Percentiles rank a stretch among this genome's conserved stretches.
These are phyloP conservation scores for Chaetothyriales sp. DNA, from an alignment of 2,329 filamentous ascomycete species.

Conservation along the genomic window DNA sequence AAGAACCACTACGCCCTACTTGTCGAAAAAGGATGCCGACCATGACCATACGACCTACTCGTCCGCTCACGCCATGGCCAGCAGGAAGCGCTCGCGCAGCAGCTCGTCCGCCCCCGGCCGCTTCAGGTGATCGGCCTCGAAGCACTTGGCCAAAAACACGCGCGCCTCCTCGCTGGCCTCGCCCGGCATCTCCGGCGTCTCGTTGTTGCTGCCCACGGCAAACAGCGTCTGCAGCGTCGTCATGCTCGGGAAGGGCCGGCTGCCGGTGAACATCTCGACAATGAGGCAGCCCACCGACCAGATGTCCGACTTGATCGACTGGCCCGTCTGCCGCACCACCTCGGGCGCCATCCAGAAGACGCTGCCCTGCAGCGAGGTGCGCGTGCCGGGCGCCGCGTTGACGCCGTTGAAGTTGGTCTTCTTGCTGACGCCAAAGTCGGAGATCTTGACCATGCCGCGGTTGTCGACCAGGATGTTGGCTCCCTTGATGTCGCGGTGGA, in stretches of 20 bases:
- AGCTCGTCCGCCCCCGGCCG: constrained; percentile 85
- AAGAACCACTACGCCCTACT: too few relatives aligned
- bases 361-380: constrained; percentile 76
- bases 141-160: constrained; percentile 73
- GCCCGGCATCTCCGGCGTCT: constrained; percentile 77
- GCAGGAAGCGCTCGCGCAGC: constrained; percentile 61
- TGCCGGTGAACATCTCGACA: constrained; percentile 98
- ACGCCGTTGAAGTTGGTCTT: constrained; percentile 19
- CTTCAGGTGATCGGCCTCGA: constrained; percentile 89
- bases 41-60: too few relatives aligned
- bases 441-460: constrained; percentile 97
- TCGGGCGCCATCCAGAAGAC: constrained; percentile 99
- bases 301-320: constrained; percentile 96
- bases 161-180: constrained; percentile 72
- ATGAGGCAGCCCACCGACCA: constrained; percentile 95
- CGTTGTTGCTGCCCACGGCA: constrained; percentile 83
- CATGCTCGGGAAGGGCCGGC: constrained; percentile 91
- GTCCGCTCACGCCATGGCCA: constrained; percentile 9
- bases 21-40: too few relatives aligned
- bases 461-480: constrained; percentile 98
- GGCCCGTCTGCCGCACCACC: constrained; percentile 93
- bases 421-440: constrained; percentile 97
- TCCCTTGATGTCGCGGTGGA: constrained; percentile 97
- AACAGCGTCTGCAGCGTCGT: constrained; percentile 97
- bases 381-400: constrained; percentile 64